Evolutionary conservation across 768 basidiomycete genomes (phyloP).

Genomic region (Sarcomyxa edulis): DNA sequence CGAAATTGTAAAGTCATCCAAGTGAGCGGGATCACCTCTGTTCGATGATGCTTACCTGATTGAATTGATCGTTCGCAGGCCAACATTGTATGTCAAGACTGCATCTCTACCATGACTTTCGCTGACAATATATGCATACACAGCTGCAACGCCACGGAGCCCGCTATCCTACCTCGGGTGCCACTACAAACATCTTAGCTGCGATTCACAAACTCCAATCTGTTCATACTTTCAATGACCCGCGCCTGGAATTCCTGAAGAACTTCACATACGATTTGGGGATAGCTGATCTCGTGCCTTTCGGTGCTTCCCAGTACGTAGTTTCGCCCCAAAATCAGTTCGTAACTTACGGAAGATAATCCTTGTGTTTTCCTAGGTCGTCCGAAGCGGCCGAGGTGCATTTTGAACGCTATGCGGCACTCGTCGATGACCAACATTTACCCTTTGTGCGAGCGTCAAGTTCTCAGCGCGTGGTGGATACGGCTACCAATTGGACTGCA

Average conservation of each 20-base stretch:
- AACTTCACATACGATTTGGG: slow-evolving; percentile 58
- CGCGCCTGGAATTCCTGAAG: slow-evolving; percentile 49
- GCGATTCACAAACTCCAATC: slow-evolving; percentile 52
- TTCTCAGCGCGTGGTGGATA: slow-evolving; percentile 54
- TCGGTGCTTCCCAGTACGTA: slow-evolving; percentile 61
- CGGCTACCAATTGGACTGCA: slow-evolving; percentile 66
- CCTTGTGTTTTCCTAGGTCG: slow-evolving; percentile 24
- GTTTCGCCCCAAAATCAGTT: neutral
- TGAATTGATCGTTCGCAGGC: slow-evolving; percentile 31
- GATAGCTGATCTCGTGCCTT: slow-evolving; percentile 52
- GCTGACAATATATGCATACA: neutral
- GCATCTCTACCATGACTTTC: neutral
- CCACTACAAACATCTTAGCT: slow-evolving; percentile 33
- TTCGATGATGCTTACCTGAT: neutral
- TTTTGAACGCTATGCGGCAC: slow-evolving; percentile 47
- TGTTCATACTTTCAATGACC: slow-evolving; percentile 38
- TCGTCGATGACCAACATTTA: slow-evolving; percentile 36
- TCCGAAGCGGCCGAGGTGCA: slow-evolving; percentile 46
- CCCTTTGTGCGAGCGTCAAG: slow-evolving; percentile 48
- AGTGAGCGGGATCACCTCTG: too few species aligned
- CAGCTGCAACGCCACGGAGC: slow-evolving; percentile 82
- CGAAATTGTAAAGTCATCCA: slow-evolving; percentile 48
- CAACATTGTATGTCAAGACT: slow-evolving; percentile 44
- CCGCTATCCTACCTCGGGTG: slow-evolving; percentile 61
- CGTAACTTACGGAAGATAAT: neutral